These are phyloP conservation scores for Corinectria fuckeliana DNA, from an alignment of 2,329 filamentous ascomycete genomes.

Conservation along the genomic window DNA sequence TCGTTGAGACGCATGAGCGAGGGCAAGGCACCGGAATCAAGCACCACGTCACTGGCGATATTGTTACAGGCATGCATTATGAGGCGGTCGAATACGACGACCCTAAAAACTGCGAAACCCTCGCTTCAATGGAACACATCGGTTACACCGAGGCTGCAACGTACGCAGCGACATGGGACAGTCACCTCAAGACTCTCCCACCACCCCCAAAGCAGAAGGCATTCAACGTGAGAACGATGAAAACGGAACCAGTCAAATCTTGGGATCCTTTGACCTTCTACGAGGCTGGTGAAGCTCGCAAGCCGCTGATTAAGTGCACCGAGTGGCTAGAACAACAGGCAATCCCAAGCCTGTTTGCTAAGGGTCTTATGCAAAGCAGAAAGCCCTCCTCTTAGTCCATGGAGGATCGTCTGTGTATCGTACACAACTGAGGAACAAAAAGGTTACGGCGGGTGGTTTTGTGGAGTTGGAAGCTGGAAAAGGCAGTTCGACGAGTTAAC, in stretches of 20 bases:
- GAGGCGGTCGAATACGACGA: not conserved
- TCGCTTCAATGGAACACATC: not conserved
- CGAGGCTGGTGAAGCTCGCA: not conserved
- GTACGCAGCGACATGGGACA: not conserved
- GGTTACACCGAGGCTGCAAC: not conserved
- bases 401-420: not conserved
- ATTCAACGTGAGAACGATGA: slow-evolving; percentile 11
- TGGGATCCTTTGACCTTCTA: slow-evolving; percentile 10
- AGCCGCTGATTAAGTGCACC: slow-evolving; percentile 10
- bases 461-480: too few relatives aligned
- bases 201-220: slow-evolving; percentile 14
- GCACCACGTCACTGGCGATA: slow-evolving; percentile 14
- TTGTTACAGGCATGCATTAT: slow-evolving; percentile 12
- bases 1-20: slow-evolving; percentile 9
- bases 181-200: not conserved
- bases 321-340: slow-evolving; percentile 15
- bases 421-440: too few relatives aligned
- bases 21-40: not conserved
- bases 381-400: not conserved
- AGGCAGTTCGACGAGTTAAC: too few relatives aligned
- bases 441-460: too few relatives aligned
- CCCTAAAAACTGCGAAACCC: not conserved
- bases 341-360: not conserved
- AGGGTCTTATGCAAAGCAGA: not conserved
- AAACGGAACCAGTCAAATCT: slow-evolving; percentile 10